Conservation (phyloP, 2,329 filamentous ascomycete genomes). For the Fusarium buxicola region DNA sequence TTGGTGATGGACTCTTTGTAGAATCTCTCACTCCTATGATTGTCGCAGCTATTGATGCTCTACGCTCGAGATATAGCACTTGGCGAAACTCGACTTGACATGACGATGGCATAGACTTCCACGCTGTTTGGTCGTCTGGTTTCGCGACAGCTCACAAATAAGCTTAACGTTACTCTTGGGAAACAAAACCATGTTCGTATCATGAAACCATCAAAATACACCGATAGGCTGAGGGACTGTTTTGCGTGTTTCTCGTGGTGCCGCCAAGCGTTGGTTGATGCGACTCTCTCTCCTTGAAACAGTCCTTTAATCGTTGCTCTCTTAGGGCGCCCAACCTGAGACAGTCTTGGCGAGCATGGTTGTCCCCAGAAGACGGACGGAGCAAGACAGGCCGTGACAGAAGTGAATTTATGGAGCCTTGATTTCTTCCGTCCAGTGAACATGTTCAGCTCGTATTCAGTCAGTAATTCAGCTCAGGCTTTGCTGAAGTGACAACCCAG, state of each 20-base stretch:
- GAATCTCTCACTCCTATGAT: too few relatives aligned
- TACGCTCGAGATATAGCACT: too few relatives aligned
- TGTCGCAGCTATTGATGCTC: too few relatives aligned
- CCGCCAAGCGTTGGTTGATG: background rate
- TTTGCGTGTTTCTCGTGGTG: background rate
- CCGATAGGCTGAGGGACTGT: background rate
- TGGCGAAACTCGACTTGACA: too few relatives aligned
- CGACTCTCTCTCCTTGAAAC: slow-evolving; percentile 11
- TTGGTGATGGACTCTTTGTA: too few relatives aligned
- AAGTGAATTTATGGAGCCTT: background rate
- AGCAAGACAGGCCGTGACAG: background rate
- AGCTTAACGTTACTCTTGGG: background rate
- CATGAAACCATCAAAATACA: background rate
- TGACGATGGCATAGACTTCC: too few relatives aligned
- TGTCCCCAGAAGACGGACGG: background rate
- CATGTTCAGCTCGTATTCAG: background rate
- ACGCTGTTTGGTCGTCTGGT: too few relatives aligned
- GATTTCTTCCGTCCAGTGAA: slow-evolving; percentile 11
- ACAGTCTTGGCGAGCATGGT: slow-evolving; percentile 9
- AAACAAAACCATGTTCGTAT: slow-evolving; percentile 2
- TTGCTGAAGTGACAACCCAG: too few relatives aligned
- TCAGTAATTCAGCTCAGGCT: too few relatives aligned
- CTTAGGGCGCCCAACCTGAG: slow-evolving; percentile 5
- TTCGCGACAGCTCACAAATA: background rate
- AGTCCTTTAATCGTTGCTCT: slow-evolving; percentile 15